Percentiles rank a stretch among this genome's conserved stretches.
Conservation (phyloP, 1,284 basidiomycete genomes). For the Moesziomyces parantarcticus region DNA sequence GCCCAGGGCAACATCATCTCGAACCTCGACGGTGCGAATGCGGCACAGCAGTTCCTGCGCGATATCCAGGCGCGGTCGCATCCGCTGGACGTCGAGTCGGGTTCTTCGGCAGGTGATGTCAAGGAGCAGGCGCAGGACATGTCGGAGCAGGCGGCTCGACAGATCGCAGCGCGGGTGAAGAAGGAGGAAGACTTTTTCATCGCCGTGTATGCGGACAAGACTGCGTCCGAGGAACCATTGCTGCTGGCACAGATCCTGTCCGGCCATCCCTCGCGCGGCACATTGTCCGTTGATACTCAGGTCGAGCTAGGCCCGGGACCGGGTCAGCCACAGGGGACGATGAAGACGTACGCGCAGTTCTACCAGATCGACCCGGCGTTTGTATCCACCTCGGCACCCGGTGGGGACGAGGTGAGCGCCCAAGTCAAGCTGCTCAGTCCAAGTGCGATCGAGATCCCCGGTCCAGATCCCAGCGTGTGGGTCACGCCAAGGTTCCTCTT, state of each 20-base stretch:
- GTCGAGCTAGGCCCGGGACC: conserved; percentile 74
- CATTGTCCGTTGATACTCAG: conserved; percentile 77
- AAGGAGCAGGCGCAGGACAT: conserved; percentile 32
- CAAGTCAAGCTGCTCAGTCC: conserved; percentile 32
- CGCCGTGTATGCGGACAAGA: conserved; percentile 59
- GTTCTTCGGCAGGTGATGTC: conserved; percentile 25
- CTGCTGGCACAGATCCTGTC: conserved; percentile 72
- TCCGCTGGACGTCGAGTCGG: conserved; percentile 14
- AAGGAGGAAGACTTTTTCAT: conserved; percentile 81
- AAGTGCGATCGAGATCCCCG: conserved; percentile 49
- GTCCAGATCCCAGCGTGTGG: conserved; percentile 49
- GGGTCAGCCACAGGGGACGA: conserved; percentile 70
- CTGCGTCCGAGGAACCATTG: conserved; percentile 7
- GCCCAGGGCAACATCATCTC: conserved; percentile 83
- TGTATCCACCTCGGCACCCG: background rate
- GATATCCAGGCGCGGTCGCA: conserved; percentile 71
- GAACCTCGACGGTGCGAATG: conserved; percentile 75
- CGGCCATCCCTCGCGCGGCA: conserved; percentile 82
- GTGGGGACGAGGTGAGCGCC: conserved; percentile 16
- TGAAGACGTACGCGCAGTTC: conserved; percentile 48
- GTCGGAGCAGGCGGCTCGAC: conserved; percentile 34
- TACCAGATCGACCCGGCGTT: conserved; percentile 34
- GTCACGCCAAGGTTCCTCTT: conserved; percentile 50
- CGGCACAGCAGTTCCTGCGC: conserved; percentile 76
- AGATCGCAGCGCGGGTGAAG: conserved; percentile 62